Evolutionary conservation across 306 rosid species (phyloP).

Genomic region (Castanopsis chinensis): DNA sequence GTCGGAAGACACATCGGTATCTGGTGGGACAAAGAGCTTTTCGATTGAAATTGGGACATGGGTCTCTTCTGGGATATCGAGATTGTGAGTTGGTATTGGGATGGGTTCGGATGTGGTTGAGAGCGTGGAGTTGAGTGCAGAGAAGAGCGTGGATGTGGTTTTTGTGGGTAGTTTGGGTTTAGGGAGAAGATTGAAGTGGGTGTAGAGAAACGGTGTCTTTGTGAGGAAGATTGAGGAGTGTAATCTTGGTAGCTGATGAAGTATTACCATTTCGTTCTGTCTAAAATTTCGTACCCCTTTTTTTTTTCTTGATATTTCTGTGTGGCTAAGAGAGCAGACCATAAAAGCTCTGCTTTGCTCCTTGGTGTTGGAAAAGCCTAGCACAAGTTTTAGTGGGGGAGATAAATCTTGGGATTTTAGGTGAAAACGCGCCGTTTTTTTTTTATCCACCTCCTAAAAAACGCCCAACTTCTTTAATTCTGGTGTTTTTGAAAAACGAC

Average conservation of each 20-base stretch:
- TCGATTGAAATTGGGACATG: constrained; percentile 44
- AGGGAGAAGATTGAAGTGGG: constrained; percentile 20
- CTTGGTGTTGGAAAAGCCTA: too few species aligned
- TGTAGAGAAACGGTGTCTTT: constrained; percentile 17
- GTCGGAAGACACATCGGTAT: constrained; percentile 48
- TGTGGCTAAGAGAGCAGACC: too few species aligned
- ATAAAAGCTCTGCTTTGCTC: background rate
- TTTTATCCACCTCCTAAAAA: too few species aligned
- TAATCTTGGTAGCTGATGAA: constrained; percentile 45
- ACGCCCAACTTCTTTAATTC: too few species aligned
- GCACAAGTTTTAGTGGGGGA: too few species aligned
- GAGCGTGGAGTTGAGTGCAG: constrained; percentile 37
- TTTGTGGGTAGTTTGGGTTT: constrained; percentile 17
- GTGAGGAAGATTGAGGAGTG: constrained; percentile 28
- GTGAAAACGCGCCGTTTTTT: too few species aligned
- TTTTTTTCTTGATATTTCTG: background rate
- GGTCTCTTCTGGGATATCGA: constrained; percentile 12
- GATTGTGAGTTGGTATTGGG: constrained; percentile 17
- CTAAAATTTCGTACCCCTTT: background rate
- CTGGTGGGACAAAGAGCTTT: constrained; percentile 84
- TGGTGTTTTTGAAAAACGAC: too few species aligned
- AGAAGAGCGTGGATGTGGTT: constrained; percentile 13
- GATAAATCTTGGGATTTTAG: too few species aligned
- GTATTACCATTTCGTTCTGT: constrained; percentile 39
- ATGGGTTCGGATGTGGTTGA: constrained; percentile 45